Base-by-base conservation (phyloP, 176 grass and related monocot species). In the Cenchrus americanus region DNA sequence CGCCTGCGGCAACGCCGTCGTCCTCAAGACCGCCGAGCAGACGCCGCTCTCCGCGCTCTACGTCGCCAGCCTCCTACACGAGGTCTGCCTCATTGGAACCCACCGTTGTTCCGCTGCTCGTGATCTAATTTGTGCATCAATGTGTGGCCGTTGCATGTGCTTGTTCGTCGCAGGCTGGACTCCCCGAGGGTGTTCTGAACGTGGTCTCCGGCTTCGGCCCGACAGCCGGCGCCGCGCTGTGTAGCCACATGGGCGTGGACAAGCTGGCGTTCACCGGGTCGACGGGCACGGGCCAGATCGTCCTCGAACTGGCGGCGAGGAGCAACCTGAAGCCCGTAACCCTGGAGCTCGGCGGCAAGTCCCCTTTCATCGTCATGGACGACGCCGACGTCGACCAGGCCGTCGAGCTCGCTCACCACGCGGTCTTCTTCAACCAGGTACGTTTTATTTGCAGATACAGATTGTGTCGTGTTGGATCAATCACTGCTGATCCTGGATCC, bases 371-470 rank as follows among this genome's bases (percentile, higher is more conserved):
- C 43, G 73, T 98, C 51, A 94, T 98, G 93, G 96, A 90, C 59
- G 96, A 98, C 75, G 93, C 93, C 0, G 73, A 98, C 71, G 77
- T 98, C 40, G 93, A 94, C 78, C 83, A 87, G 69, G 96, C 96
- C 54, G 96, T 94, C 7, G 96, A 98, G 83, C 93, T 98, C 57
- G 96, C 96, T 22, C 96, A 99, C 71, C 86, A 76, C 5, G 91
- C 96, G 11, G 34, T 99, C 72, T 99, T 99, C 91, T 99, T 96
- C 79, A 99, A 99, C 86, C 96, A 99, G 96, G 96, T 94, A 52
- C 30, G 6, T 1, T 54, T 44, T 81, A 10, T 15, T 17, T 51
- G 46, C 42, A 47, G 12, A 11, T 37, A 37, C 34, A 6, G 2
- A 21, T 60, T 11, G 57, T 60, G n/a, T 3, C 14, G 42, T 71